These are phyloP conservation scores for Ailanthus altissimus DNA, from an alignment of 345 rosid species.

Conservation along the genomic window DNA sequence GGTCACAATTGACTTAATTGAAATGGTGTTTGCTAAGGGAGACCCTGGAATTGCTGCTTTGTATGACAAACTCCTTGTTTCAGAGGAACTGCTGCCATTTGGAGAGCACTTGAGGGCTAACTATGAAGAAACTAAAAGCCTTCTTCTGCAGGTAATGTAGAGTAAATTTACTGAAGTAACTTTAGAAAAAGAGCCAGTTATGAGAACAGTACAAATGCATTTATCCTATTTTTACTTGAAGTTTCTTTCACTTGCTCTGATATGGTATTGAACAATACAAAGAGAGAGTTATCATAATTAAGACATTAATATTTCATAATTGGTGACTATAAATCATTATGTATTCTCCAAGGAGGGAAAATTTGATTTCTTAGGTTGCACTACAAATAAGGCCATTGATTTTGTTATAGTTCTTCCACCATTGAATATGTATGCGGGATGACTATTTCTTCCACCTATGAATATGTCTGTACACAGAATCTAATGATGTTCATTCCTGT, in stretches of 20 bases:
- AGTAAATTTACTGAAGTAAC: not conserved
- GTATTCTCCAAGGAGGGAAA: not conserved
- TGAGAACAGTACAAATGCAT: not conserved
- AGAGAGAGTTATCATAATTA: no score
- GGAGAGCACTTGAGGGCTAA: constrained; percentile 73
- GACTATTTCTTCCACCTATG: not conserved
- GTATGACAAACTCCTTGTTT: constrained; percentile 86
- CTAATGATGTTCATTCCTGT: not conserved
- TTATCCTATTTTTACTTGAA: no score
- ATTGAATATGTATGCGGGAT: not conserved
- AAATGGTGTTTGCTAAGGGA: constrained; percentile 98
- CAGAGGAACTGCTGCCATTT: constrained; percentile 65
- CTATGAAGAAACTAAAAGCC: constrained; percentile 68
- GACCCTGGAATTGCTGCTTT: constrained; percentile 93
- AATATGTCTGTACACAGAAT: not conserved
- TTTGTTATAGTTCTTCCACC: not conserved
- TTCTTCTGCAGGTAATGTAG: constrained; percentile 77
- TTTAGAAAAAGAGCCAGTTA: not conserved
- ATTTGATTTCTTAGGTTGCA: not conserved
- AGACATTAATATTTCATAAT: not conserved
- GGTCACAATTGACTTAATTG: constrained; percentile 87
- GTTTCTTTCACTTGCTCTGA: no score
- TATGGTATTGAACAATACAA: no score
- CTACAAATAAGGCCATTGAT: not conserved
- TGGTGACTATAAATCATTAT: not conserved